Evolutionary conservation across 371 early-diverging fungal genomes (phyloP).

Genomic region (Parasitella parasitica): DNA sequence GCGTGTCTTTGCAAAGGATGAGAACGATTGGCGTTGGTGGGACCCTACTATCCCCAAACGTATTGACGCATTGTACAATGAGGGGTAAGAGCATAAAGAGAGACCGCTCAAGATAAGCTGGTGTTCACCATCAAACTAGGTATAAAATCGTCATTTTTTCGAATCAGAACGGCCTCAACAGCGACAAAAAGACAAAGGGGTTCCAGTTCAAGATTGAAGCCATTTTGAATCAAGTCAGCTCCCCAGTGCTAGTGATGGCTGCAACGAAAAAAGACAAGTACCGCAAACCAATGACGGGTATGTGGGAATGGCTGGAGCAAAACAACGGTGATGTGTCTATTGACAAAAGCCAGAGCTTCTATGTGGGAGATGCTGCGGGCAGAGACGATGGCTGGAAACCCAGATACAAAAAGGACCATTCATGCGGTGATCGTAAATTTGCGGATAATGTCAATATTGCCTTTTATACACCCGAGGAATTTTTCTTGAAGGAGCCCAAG

Average conservation of each 20-base stretch:
- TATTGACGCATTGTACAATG: slow-evolving; percentile 51
- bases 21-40: slow-evolving; percentile 82
- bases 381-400: slow-evolving; percentile 65
- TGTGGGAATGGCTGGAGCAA: slow-evolving; percentile 71
- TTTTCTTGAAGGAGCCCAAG: slow-evolving; percentile 58
- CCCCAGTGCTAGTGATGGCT: slow-evolving; percentile 63
- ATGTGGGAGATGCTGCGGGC: slow-evolving; percentile 93
- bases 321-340: slow-evolving; percentile 39
- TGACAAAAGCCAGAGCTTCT: slow-evolving; percentile 63
- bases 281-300: slow-evolving; percentile 85
- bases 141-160: slow-evolving; percentile 74
- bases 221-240: slow-evolving; percentile 39
- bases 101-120: not conserved
- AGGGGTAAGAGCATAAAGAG: slow-evolving; percentile 50
- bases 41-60: slow-evolving; percentile 50
- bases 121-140: too few species aligned
- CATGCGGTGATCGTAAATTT: slow-evolving; percentile 84
- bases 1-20: slow-evolving; percentile 63
- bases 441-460: slow-evolving; percentile 72
- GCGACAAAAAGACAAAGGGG: slow-evolving; percentile 34
- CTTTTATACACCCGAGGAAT: slow-evolving; percentile 87
- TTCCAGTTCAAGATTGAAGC: slow-evolving; percentile 55
- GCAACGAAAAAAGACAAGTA: slow-evolving; percentile 67
- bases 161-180: slow-evolving; percentile 67
- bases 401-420: slow-evolving; percentile 67